Evolutionary conservation across 768 basidiomycete species (phyloP), one percentile per base, ranked within the genome.

Genomic region (Neoboletus magnificus): DNA sequence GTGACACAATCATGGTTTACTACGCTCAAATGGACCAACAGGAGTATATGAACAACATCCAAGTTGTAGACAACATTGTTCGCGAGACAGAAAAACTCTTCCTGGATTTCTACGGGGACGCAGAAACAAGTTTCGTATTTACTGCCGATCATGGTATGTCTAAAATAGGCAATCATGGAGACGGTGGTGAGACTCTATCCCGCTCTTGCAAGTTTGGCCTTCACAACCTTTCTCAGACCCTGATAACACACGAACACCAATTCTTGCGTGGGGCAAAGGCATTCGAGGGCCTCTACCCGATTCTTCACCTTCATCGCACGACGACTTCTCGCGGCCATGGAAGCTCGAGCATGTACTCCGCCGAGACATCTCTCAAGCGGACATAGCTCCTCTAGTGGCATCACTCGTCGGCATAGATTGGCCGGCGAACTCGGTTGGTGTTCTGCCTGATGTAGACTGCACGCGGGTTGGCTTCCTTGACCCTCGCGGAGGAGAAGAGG

Each of bases 91-190:
- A 91, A 58, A 61, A 71, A 36, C 75, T 91, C 3, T 66, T 93
- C 22, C 66, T 71, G 1, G 74, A 82, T 5, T 93, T 88, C 66
- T 93, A 84, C 62, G 62, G 73, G 32, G 87, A 90, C 55, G 73
- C 82, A 22, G 81, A 86, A 52, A 92, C 90, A 0, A 82, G 81
- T 55, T 93, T 79, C 64, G 71, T 93, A 32, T 93, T 91, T 67
- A 93, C 89, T 3, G 89, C 92, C 0, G 92, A 94, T 68, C 92
- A 94, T 65, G 92, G 92, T 10, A 94, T 94, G 92, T 89, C 88
- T 5, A 81, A 77, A 32, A 87, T 91, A 51, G 92, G 92, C 13
- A 93, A 93, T 64, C 92, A 94, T 55, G 92, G 92, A 5, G 92
- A 94, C 57, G 92, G 92, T 36, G 85, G 89, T 88, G 64, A 66